phyloP scores from a whole-genome alignment of 768 basidiomycete species.

The Auricularia cornea region DNA sequence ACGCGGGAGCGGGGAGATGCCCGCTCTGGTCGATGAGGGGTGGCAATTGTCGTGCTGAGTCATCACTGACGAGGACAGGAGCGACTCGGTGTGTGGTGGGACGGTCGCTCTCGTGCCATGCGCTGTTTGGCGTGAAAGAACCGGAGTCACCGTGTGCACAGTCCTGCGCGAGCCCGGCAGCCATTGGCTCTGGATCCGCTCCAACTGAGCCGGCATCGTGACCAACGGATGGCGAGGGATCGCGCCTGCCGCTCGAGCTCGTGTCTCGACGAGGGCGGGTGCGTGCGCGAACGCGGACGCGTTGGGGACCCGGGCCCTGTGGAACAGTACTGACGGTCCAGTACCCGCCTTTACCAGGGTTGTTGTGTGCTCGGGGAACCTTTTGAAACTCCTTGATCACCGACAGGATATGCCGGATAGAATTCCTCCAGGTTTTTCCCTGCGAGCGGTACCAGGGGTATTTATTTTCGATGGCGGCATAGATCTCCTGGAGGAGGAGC shows the following conservation, averaged over 20 bases:
- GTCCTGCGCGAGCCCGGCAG: not conserved
- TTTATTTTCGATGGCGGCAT: not conserved
- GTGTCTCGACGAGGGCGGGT: not conserved
- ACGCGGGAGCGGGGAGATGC: not conserved
- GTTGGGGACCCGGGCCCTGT: not conserved
- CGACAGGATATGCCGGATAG: conserved; percentile 44
- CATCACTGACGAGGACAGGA: not conserved
- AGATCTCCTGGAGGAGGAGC: not conserved
- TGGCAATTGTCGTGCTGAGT: not conserved
- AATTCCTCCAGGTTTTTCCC: conserved; percentile 20
- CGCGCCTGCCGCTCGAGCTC: not conserved
- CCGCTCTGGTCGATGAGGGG: not conserved
- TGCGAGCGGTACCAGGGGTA: not conserved
- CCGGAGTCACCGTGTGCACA: not conserved
- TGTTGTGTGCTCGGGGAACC: conserved; percentile 50
- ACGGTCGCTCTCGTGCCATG: not conserved
- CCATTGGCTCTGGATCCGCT: not conserved
- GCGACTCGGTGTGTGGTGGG: not conserved
- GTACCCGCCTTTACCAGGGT: conserved; percentile 59
- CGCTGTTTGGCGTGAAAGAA: not conserved
- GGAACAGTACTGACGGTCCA: not conserved
- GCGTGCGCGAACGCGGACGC: not conserved
- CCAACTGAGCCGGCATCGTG: not conserved
- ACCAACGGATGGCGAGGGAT: not conserved
- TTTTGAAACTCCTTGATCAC: conserved; percentile 50